Evolutionary conservation across 2,329 filamentous ascomycete species (phyloP), one percentile per base, ranked within the genome.

Genomic region (Truncatella angustata): DNA sequence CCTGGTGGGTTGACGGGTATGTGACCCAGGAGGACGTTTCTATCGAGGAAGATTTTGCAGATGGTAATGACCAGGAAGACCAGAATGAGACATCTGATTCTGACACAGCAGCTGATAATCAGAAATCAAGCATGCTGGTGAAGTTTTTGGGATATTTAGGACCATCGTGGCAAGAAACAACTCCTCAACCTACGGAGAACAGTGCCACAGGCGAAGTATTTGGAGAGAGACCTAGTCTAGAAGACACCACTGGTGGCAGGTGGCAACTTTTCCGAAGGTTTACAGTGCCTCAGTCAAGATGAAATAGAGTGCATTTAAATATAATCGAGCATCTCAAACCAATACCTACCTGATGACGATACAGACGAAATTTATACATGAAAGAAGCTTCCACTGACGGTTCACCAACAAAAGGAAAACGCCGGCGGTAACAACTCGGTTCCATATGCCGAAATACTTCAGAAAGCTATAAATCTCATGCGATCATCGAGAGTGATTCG

Each of bases 1-100:
- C 32, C 10, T 49, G 47, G 47, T 49, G 32, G 47, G 47, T 49
- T 9, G 47, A 49, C 23, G 47, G 47, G 21, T 49, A 49, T 11
- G 21, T 49, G 20, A 42, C 35, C 36, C 14, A 40, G 36, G n/a
- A 16, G 36, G 20, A 40, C 20, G n/a, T 40, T 21, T n/a, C 36
- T 16, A 40, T 40, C 9, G 36, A 40, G 20, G 36, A 40, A n/a
- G 36, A 40, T 21, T 16, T 40, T 16, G 3, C 36, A 21, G 36
- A 40, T 40, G 16, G 14, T 16, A 16, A 40, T 40, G 36, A 40
- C 36, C 36, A 40, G 20, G 36, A 40, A 40, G 36, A 40, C 2
- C 36, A 16, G 14, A 40, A 21, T 40, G 36, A 40, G 14, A 40
- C 16, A n/a, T 40, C 36, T 40, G 20, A 21, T 16, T 7, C 14